Conservation (phyloP, 192 early-diverging fungal species). For the Rhizoclosmatium sp. region DNA sequence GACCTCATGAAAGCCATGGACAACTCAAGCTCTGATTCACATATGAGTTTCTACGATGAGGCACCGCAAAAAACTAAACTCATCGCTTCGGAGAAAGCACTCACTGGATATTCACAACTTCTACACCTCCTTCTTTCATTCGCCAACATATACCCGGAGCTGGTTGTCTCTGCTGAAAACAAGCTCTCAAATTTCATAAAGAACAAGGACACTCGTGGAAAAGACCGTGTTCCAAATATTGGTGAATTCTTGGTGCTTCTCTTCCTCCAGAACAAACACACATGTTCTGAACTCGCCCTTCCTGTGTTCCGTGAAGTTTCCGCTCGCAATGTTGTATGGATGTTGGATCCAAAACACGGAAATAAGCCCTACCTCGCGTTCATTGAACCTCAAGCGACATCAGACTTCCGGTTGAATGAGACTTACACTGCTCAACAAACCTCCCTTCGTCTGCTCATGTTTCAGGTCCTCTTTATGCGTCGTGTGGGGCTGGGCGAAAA, state of each 20-base stretch:
- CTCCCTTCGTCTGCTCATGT: conserved; percentile 28
- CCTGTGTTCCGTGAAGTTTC: conserved; percentile 23
- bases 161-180: conserved; percentile 12
- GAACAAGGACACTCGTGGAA: conserved; percentile 20
- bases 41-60: background rate
- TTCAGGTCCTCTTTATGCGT: conserved; percentile 33
- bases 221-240: conserved; percentile 24
- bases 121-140: conserved; percentile 38
- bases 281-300: conserved; percentile 16
- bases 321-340: conserved; percentile 39
- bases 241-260: conserved; percentile 36
- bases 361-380: conserved; percentile 41
- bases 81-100: conserved; percentile 35
- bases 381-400: conserved; percentile 17
- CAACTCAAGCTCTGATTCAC: background rate
- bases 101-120: conserved; percentile 38
- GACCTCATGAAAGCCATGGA: conserved; percentile 36
- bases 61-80: conserved; percentile 23
- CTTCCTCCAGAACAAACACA: background rate
- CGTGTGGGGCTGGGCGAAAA: background rate
- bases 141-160: conserved; percentile 11
- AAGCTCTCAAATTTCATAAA: conserved; percentile 12
- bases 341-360: conserved; percentile 23
- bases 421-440: conserved; percentile 18
- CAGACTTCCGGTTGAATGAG: conserved; percentile 20